Percentiles rank a stretch among this genome's conserved stretches.
phyloP scores from a whole-genome alignment of 2,329 filamentous ascomycete species.

The Aureobasidium sp. region DNA sequence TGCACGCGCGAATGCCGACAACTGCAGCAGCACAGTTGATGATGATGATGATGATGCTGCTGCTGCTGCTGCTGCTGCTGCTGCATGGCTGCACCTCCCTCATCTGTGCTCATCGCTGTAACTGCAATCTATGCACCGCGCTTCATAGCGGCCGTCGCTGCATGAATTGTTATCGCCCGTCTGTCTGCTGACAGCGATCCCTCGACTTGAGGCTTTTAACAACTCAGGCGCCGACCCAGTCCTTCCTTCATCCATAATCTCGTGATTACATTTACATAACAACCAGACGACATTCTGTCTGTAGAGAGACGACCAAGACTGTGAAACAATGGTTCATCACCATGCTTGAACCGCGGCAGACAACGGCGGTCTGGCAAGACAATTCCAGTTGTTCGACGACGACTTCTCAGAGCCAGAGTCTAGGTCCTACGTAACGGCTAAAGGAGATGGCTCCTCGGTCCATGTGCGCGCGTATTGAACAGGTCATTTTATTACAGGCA shows the following conservation, averaged over 20 bases:
- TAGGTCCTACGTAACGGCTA: constrained; percentile 1
- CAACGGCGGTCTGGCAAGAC: background rate
- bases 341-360: background rate
- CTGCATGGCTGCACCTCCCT: constrained; percentile 7
- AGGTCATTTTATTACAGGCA: background rate
- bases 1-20: background rate
- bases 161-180: constrained; percentile 1
- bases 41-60: too few species aligned
- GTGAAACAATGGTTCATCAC: background rate
- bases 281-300: background rate
- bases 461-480: background rate
- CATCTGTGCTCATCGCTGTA: background rate
- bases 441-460: background rate
- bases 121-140: constrained; percentile 9
- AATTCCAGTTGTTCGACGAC: background rate
- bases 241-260: background rate
- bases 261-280: background rate
- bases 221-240: background rate
- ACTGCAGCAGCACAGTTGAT: background rate
- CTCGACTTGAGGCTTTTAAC: constrained; percentile 1
- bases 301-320: background rate
- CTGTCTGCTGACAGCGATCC: background rate
- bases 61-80: too few species aligned
- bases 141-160: constrained; percentile 1
- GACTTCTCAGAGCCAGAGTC: background rate